Conservation (phyloP, 257 asterid genomes). For the Solanum clarkiae region DNA sequence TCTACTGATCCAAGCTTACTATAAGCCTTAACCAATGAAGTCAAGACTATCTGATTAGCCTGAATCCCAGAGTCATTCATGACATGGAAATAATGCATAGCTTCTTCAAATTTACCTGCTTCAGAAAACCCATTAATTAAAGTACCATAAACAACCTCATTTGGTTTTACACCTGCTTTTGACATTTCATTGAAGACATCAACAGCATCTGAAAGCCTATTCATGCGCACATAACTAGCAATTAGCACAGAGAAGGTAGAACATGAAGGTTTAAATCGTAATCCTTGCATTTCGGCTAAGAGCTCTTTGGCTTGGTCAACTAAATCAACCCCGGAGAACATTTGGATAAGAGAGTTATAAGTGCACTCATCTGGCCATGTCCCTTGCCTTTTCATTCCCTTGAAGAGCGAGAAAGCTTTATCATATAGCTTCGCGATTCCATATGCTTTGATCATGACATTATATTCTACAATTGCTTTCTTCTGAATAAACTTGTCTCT, state of each 20-base stretch:
- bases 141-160: slow-evolving; percentile 67
- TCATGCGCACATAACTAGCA: slow-evolving; percentile 38
- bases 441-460: slow-evolving; percentile 91
- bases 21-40: slow-evolving; percentile 84
- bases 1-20: slow-evolving; percentile 59
- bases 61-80: slow-evolving; percentile 61
- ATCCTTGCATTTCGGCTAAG: slow-evolving; percentile 57
- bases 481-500: slow-evolving; percentile 34
- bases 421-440: slow-evolving; percentile 61
- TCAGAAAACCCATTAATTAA: slow-evolving; percentile 69
- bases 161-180: slow-evolving; percentile 45
- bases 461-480: slow-evolving; percentile 60
- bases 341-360: slow-evolving; percentile 74
- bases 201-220: slow-evolving; percentile 47
- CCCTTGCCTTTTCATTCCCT: slow-evolving; percentile 81
- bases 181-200: slow-evolving; percentile 56
- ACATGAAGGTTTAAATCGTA: slow-evolving; percentile 54
- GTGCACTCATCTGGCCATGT: slow-evolving; percentile 93
- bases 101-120: slow-evolving; percentile 67
- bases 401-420: slow-evolving; percentile 60
- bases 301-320: slow-evolving; percentile 50
- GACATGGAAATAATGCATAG: slow-evolving; percentile 36
- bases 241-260: slow-evolving; percentile 59
- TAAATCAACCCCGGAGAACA: slow-evolving; percentile 57
- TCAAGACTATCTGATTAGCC: slow-evolving; percentile 52